These are phyloP conservation scores for Spathaspora arborariae DNA, from an alignment of 805 yeast genomes.

Conservation along the genomic window DNA sequence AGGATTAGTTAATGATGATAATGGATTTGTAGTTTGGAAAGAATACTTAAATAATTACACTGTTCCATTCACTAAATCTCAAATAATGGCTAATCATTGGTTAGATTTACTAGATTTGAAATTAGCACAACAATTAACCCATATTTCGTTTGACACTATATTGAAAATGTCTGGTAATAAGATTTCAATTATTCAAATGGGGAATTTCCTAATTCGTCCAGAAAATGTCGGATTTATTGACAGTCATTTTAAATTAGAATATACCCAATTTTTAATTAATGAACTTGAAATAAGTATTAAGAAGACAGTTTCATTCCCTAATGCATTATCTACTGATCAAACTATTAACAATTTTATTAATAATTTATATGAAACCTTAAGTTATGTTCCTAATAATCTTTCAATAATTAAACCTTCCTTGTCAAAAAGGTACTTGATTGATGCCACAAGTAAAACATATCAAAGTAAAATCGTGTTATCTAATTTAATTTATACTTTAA, in stretches of 20 bases:
- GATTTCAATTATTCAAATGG: slow-evolving; percentile 20
- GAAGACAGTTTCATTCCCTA: slow-evolving; percentile 23
- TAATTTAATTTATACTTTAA: slow-evolving; percentile 26
- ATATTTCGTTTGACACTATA: slow-evolving; percentile 13
- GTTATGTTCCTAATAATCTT: slow-evolving; percentile 18
- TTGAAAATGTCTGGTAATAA: slow-evolving; percentile 17
- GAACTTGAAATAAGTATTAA: slow-evolving; percentile 16
- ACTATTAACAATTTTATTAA: slow-evolving; percentile 23
- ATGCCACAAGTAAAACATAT: slow-evolving; percentile 28
- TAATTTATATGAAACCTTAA: slow-evolving; percentile 27
- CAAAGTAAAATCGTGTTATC: slow-evolving; percentile 34
- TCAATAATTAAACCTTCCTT: slow-evolving; percentile 17
- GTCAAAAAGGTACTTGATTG: slow-evolving; percentile 29
- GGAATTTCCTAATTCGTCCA: slow-evolving; percentile 24
- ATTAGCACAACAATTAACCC: slow-evolving; percentile 14
- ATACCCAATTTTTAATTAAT: slow-evolving; percentile 18
- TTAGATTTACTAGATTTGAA: slow-evolving; percentile 21
- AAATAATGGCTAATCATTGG: slow-evolving; percentile 36
- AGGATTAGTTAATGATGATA: slow-evolving; percentile 19
- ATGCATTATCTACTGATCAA: slow-evolving; percentile 20
- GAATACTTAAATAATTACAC: slow-evolving; percentile 22
- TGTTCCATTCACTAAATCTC: slow-evolving; percentile 22
- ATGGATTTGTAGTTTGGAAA: slow-evolving; percentile 22
- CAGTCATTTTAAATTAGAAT: slow-evolving; percentile 22
- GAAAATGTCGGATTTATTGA: slow-evolving; percentile 14